Percentiles rank a stretch among this genome's conserved stretches.
phyloP scores from a whole-genome alignment of 768 basidiomycete genomes.

The Galerina sulciceps region DNA sequence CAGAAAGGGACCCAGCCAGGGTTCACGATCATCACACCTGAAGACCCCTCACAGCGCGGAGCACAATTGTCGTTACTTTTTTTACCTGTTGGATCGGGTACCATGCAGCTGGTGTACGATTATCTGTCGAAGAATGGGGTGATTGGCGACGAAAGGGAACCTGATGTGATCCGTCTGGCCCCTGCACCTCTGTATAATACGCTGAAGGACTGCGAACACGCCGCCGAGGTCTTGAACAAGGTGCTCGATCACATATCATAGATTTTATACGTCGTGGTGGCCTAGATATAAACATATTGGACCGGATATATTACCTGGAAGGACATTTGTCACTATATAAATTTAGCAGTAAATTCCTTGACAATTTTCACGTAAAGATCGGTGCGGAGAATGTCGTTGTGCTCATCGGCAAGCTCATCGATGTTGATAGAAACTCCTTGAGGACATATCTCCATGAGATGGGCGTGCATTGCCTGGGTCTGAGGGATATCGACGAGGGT shows the following conservation, averaged over 20 bases:
- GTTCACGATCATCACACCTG: constrained; percentile 95
- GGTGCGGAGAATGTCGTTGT: constrained; percentile 53
- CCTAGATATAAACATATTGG: background rate
- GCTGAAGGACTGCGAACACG: constrained; percentile 74
- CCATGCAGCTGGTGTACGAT: constrained; percentile 75
- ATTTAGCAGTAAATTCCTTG: constrained; percentile 38
- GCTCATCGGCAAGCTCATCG: constrained; percentile 51
- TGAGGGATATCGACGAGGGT: constrained; percentile 67
- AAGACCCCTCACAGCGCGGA: constrained; percentile 67
- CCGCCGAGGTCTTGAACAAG: constrained; percentile 66
- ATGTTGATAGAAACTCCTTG: constrained; percentile 32
- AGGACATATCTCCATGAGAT: constrained; percentile 43
- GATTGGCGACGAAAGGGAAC: constrained; percentile 89
- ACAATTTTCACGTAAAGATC: constrained; percentile 52
- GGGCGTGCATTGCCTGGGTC: constrained; percentile 60
- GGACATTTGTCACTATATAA: constrained; percentile 5
- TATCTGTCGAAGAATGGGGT: constrained; percentile 72
- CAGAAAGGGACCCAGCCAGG: constrained; percentile 37
- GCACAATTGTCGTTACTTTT: constrained; percentile 89
- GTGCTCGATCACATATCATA: constrained; percentile 41
- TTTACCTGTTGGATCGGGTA: constrained; percentile 57
- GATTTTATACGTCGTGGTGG: background rate
- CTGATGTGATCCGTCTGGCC: constrained; percentile 89
- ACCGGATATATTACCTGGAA: background rate
- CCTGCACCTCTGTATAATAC: constrained; percentile 90